These are phyloP conservation scores for Trametes versicolor DNA, from an alignment of 1,284 basidiomycete genomes.

Conservation along the genomic window DNA sequence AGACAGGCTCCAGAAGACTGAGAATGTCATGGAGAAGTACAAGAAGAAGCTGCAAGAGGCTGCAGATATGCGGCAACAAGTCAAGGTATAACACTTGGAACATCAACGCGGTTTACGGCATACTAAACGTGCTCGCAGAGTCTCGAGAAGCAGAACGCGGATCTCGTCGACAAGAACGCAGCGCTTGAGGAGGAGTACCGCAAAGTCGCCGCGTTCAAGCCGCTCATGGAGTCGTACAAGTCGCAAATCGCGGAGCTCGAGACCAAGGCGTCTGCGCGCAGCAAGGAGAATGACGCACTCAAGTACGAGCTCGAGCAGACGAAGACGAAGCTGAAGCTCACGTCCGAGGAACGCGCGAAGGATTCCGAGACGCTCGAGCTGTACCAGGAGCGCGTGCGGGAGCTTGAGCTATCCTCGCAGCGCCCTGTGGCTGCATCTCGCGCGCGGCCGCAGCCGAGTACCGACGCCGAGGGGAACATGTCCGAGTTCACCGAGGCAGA, in stretches of 20 bases:
- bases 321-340: slow-evolving; percentile 73
- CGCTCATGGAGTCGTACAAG: slow-evolving; percentile 94
- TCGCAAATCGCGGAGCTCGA: slow-evolving; percentile 87
- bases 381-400: slow-evolving; percentile 92
- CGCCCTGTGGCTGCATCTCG: slow-evolving; percentile 50
- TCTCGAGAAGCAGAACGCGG: slow-evolving; percentile 92
- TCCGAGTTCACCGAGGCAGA: slow-evolving; percentile 55
- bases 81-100: slow-evolving; percentile 65
- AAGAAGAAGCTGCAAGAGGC: slow-evolving; percentile 98
- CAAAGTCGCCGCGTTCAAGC: slow-evolving; percentile 88
- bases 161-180: slow-evolving; percentile 91
- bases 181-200: slow-evolving; percentile 91
- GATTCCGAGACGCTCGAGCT: slow-evolving; percentile 89
- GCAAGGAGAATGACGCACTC: slow-evolving; percentile 77
- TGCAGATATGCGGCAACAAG: slow-evolving; percentile 85
- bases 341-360: slow-evolving; percentile 75
- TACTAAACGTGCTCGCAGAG: slow-evolving; percentile 55
- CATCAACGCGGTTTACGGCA: not conserved
- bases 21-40: slow-evolving; percentile 99
- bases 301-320: slow-evolving; percentile 83
- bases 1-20: slow-evolving; percentile 91
- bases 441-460: slow-evolving; percentile 31
- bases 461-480: slow-evolving; percentile 33
- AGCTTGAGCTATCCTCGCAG: slow-evolving; percentile 80
- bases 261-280: slow-evolving; percentile 68